A percentile compares a stretch with the other conserved stretches of the same genome.
phyloP scores from a whole-genome alignment of 306 rosid species.

The Malus fusca region DNA sequence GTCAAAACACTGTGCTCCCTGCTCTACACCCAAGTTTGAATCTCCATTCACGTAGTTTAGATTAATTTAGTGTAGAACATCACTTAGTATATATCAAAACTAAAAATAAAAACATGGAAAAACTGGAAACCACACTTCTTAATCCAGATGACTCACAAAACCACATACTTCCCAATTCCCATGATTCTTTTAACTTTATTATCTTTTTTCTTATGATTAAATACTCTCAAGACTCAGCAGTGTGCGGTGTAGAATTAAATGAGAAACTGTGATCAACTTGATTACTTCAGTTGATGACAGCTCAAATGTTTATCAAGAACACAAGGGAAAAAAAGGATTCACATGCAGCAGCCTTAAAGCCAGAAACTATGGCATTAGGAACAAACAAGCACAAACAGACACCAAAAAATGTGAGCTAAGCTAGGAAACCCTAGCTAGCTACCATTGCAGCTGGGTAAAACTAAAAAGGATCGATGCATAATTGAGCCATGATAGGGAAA shows the following conservation, averaged over 20 bases:
- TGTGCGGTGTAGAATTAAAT: background rate
- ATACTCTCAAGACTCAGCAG: background rate
- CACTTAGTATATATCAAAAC: no score
- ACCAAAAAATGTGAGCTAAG: background rate
- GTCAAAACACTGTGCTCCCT: no score
- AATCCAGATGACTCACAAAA: background rate
- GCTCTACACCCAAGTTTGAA: background rate
- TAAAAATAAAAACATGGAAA: no score
- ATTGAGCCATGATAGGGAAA: constrained; percentile 50
- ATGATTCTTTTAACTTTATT: background rate
- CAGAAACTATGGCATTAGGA: constrained; percentile 19
- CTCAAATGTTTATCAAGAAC: background rate
- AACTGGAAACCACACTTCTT: background rate
- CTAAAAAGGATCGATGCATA: background rate
- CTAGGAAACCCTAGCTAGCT: constrained; percentile 4
- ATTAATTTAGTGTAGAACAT: background rate
- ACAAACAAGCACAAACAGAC: background rate
- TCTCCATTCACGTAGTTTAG: rapidly evolving
- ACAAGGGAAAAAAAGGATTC: background rate
- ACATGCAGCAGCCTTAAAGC: constrained; percentile 1
- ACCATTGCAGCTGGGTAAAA: constrained; percentile 1
- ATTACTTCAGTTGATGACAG: constrained; percentile 15
- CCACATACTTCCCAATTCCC: background rate
- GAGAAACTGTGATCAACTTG: background rate
- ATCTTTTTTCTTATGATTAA: background rate